A percentile compares a stretch with the other conserved stretches of the same genome.
These are phyloP conservation scores for Trichoderma asperellum DNA, from an alignment of 2,329 filamentous ascomycete species.

Conservation along the genomic window DNA sequence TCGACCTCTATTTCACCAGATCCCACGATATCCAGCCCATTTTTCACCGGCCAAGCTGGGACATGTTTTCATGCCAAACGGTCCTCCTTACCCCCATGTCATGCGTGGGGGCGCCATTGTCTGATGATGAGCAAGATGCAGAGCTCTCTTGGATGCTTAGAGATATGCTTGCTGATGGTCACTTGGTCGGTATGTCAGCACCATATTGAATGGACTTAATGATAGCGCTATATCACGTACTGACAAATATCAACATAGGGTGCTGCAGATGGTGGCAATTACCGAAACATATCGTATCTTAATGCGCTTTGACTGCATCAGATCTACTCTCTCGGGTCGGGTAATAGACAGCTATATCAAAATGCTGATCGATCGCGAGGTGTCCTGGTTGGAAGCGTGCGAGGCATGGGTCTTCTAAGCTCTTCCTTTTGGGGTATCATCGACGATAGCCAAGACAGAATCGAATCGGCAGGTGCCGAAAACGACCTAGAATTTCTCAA, in stretches of 20 bases:
- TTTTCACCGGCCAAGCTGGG: not conserved
- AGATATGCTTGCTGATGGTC: not conserved
- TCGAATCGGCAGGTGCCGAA: too few species aligned
- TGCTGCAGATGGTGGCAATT: too few species aligned
- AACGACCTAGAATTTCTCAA: too few species aligned
- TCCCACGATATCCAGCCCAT: not conserved
- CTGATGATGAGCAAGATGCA: not conserved
- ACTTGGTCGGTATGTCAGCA: not conserved
- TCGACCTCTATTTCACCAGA: slow-evolving; percentile 1
- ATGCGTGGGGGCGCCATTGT: not conserved
- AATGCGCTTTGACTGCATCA: too few species aligned
- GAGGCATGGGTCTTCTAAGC: slow-evolving; percentile 1
- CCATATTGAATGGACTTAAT: too few species aligned
- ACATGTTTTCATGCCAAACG: slow-evolving; percentile 4
- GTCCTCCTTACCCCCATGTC: not conserved
- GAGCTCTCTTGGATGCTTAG: not conserved
- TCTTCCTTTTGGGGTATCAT: not conserved
- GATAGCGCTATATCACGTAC: too few species aligned
- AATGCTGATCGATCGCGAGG: not conserved
- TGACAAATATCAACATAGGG: too few species aligned
- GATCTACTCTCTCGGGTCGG: not conserved
- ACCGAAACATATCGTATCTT: too few species aligned
- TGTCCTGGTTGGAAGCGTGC: not conserved
- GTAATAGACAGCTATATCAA: slow-evolving; percentile 1
- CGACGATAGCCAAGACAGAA: not conserved